Conservation (phyloP, 2,329 filamentous ascomycete species). For the Dactylellina leptospora region DNA sequence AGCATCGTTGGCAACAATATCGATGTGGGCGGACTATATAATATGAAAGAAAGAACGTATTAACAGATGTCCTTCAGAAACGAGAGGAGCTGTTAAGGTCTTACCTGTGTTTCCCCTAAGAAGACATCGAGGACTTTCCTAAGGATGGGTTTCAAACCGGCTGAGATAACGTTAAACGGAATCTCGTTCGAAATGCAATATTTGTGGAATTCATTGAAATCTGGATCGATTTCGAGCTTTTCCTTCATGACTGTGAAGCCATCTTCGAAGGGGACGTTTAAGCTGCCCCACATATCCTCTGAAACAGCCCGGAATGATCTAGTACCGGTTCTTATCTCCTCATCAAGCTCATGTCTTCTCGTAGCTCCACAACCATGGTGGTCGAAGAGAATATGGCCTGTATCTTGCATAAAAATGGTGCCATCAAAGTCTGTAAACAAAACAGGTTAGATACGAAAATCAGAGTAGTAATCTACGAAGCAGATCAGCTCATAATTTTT, state of each 20-base stretch:
- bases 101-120: conserved; percentile 67
- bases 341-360: conserved; percentile 68
- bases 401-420: conserved; percentile 77
- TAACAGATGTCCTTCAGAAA: too few relatives aligned
- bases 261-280: conserved; percentile 73
- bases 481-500: too few relatives aligned
- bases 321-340: conserved; percentile 72
- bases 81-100: too few relatives aligned
- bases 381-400: conserved; percentile 74
- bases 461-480: too few relatives aligned
- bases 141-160: conserved; percentile 72
- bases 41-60: too few relatives aligned
- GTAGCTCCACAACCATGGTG: conserved; percentile 70
- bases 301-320: conserved; percentile 75
- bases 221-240: conserved; percentile 70
- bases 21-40: conserved; percentile 66
- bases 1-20: conserved; percentile 75
- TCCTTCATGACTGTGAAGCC: conserved; percentile 73
- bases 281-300: conserved; percentile 75
- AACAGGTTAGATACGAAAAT: too few relatives aligned
- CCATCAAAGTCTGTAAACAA: conserved; percentile 72
- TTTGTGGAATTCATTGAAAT: conserved; percentile 71
- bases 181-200: conserved; percentile 72
- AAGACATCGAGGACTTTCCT: conserved; percentile 71
- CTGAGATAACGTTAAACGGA: conserved; percentile 75